A percentile compares a stretch with the other conserved stretches of the same genome.
Conservation (phyloP, 352 stramenopile species). For the Globisporangium lucens region DNA sequence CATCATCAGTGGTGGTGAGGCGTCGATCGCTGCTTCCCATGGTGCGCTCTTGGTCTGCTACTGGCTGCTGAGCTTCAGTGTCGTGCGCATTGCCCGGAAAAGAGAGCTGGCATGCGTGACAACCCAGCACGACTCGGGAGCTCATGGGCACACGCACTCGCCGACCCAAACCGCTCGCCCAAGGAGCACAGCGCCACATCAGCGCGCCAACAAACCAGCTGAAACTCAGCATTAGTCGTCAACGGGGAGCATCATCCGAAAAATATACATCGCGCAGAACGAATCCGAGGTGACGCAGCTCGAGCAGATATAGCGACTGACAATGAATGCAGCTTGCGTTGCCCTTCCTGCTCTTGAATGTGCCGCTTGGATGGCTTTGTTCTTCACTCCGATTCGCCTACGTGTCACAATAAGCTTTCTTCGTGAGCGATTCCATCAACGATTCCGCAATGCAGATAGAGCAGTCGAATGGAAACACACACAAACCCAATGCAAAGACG, state of each 20-base stretch:
- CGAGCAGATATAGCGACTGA: neutral
- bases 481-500: neutral
- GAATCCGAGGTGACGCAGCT: neutral
- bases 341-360: neutral
- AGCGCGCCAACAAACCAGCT: neutral
- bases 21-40: slow-evolving; percentile 39
- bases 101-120: neutral
- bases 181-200: neutral
- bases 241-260: slow-evolving; percentile 1
- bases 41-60: slow-evolving; percentile 48
- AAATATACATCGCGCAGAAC: slow-evolving; percentile 5
- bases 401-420: neutral
- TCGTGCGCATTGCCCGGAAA: slow-evolving; percentile 11
- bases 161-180: neutral
- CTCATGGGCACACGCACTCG: neutral
- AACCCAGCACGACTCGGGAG: slow-evolving; percentile 9
- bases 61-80: slow-evolving; percentile 35
- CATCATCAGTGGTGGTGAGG: slow-evolving; percentile 31
- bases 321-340: neutral
- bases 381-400: neutral
- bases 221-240: neutral
- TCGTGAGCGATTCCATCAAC: neutral
- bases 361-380: neutral
- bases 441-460: neutral
- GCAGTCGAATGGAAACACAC: neutral